These are phyloP conservation scores for Fusarium subtropicale DNA, from an alignment of 2,329 filamentous ascomycete genomes.

Conservation along the genomic window DNA sequence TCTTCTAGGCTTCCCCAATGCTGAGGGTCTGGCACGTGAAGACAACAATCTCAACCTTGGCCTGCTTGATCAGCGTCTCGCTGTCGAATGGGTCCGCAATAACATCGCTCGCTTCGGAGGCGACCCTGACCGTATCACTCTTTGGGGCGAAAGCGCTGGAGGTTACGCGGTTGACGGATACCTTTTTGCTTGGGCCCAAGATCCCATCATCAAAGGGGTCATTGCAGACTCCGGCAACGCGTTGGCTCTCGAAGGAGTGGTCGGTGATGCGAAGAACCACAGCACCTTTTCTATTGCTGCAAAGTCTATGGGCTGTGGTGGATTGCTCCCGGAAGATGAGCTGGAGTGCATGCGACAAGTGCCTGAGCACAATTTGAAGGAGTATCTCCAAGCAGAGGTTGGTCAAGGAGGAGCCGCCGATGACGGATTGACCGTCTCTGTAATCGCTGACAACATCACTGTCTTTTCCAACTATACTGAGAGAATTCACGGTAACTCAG, in stretches of 20 bases:
- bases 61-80: slow-evolving; percentile 36
- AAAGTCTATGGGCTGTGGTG: slow-evolving; percentile 8
- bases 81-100: slow-evolving; percentile 37
- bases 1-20: slow-evolving; percentile 28
- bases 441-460: slow-evolving; percentile 25
- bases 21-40: not conserved
- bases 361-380: slow-evolving; percentile 9
- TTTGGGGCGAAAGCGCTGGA: slow-evolving; percentile 38
- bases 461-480: slow-evolving; percentile 24
- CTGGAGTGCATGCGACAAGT: slow-evolving; percentile 28
- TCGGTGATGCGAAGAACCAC: slow-evolving; percentile 21
- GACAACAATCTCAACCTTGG: slow-evolving; percentile 29
- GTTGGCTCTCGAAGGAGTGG: slow-evolving; percentile 14
- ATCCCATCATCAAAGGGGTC: slow-evolving; percentile 31
- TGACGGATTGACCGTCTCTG: slow-evolving; percentile 17
- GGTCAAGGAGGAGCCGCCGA: slow-evolving; percentile 33
- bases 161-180: slow-evolving; percentile 34
- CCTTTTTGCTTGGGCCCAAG: slow-evolving; percentile 29
- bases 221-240: slow-evolving; percentile 38
- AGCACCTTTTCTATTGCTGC: slow-evolving; percentile 21
- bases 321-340: not conserved
- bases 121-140: slow-evolving; percentile 29
- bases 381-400: slow-evolving; percentile 29
- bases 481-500: not conserved
- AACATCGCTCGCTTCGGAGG: slow-evolving; percentile 39